Percentiles rank a stretch among this genome's conserved stretches.
phyloP scores from a whole-genome alignment of 768 basidiomycete genomes.

The Tricholoma saponaceum region DNA sequence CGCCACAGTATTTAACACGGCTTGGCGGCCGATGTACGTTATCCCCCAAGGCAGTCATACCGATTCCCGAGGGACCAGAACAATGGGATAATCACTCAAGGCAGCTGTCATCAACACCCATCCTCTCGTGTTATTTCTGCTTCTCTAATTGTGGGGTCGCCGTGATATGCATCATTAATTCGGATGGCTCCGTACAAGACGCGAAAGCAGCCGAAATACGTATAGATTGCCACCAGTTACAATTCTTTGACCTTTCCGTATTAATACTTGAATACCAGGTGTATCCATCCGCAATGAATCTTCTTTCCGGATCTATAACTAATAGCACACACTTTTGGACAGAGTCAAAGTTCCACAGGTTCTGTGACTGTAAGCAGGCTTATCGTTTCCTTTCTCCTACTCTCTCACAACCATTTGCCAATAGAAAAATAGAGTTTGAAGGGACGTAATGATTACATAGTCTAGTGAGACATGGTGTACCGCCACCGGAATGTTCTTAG shows the following conservation, averaged over 20 bases:
- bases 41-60: not conserved
- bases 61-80: not conserved
- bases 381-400: too few relatives aligned
- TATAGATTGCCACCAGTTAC: not conserved
- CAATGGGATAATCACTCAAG: not conserved
- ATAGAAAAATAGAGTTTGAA: not conserved
- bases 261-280: not conserved
- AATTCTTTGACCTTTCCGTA: not conserved
- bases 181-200: not conserved
- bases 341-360: not conserved
- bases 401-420: too few relatives aligned
- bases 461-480: not conserved
- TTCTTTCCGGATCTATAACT: not conserved
- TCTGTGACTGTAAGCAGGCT: not conserved
- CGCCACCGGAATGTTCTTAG: not conserved
- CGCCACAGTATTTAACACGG: not conserved
- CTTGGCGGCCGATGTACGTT: not conserved
- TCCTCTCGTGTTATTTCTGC: not conserved
- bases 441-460: not conserved
- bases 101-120: not conserved
- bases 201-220: not conserved
- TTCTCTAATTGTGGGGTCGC: not conserved
- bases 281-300: not conserved
- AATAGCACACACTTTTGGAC: not conserved
- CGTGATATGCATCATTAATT: not conserved